Evolutionary conservation across 1,284 basidiomycete genomes (phyloP).

Genomic region (Chondrostereum purpureum): DNA sequence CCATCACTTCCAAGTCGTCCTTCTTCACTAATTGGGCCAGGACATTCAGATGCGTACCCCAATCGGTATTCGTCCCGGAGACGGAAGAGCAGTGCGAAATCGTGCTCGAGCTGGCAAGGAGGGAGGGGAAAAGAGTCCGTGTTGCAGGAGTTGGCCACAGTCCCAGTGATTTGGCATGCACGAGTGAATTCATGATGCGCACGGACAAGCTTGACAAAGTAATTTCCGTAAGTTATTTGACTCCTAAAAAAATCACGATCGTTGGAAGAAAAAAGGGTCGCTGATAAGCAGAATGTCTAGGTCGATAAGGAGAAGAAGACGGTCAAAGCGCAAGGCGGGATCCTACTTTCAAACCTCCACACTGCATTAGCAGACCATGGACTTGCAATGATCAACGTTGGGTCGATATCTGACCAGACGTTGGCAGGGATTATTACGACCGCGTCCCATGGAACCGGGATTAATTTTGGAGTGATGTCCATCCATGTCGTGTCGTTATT

Average conservation of each 20-base stretch:
- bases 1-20: conserved; percentile 45
- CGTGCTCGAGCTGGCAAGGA: conserved; percentile 79
- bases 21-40: conserved; percentile 69
- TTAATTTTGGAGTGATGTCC: conserved; percentile 77
- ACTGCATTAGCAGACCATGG: conserved; percentile 57
- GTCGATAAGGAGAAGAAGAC: conserved; percentile 58
- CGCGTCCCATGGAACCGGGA: conserved; percentile 90
- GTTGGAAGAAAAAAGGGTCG: no score
- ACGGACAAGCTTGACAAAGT: conserved; percentile 66
- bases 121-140: conserved; percentile 68
- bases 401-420: conserved; percentile 96
- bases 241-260: no score
- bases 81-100: conserved; percentile 68
- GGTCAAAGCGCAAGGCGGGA: conserved; percentile 73
- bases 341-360: conserved; percentile 73
- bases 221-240: conserved; percentile 54
- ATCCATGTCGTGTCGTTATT: conserved; percentile 74
- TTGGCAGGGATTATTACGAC: conserved; percentile 93
- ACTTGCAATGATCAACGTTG: conserved; percentile 88
- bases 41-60: conserved; percentile 59
- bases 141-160: conserved; percentile 90
- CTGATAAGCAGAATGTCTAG: no score
- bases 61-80: conserved; percentile 73
- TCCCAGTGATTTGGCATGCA: conserved; percentile 89
- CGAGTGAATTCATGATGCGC: conserved; percentile 76